Conservation (phyloP, 495 filamentous ascomycete species). For the Clohesyomyces aquaticus region DNA sequence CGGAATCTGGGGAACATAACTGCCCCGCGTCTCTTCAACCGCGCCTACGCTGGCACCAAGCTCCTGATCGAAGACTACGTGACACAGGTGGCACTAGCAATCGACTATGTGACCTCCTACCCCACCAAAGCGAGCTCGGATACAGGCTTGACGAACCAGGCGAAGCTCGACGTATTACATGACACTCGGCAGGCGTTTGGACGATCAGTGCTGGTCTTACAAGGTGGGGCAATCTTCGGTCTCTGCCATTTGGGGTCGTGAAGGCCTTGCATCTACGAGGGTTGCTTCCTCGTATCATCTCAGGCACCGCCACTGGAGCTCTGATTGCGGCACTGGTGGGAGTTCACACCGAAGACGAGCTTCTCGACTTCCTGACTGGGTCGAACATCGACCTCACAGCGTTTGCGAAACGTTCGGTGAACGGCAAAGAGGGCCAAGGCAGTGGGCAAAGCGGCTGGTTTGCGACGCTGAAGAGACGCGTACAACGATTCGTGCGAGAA, state of each 20-base stretch:
- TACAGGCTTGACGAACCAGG: constrained; percentile 73
- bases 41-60: constrained; percentile 88
- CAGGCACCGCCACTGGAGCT: constrained; percentile 87
- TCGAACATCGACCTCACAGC: constrained; percentile 82
- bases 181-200: constrained; percentile 92
- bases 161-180: constrained; percentile 84
- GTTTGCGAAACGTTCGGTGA: constrained; percentile 55
- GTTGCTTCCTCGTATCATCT: constrained; percentile 85
- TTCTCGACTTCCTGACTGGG: constrained; percentile 74
- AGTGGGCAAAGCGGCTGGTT: constrained; percentile 51
- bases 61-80: constrained; percentile 90
- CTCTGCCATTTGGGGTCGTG: constrained; percentile 90
- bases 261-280: constrained; percentile 86
- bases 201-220: constrained; percentile 79
- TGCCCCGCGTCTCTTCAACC: constrained; percentile 78
- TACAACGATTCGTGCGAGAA: constrained; percentile 67
- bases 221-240: constrained; percentile 91
- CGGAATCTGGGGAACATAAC: constrained; percentile 92
- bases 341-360: constrained; percentile 85
- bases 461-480: constrained; percentile 62
- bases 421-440: constrained; percentile 28
- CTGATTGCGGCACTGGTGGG: constrained; percentile 89
- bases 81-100: constrained; percentile 75
- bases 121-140: constrained; percentile 62
- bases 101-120: constrained; percentile 74